phyloP scores from a whole-genome alignment of 345 rosid genomes.

The Populus alba region DNA sequence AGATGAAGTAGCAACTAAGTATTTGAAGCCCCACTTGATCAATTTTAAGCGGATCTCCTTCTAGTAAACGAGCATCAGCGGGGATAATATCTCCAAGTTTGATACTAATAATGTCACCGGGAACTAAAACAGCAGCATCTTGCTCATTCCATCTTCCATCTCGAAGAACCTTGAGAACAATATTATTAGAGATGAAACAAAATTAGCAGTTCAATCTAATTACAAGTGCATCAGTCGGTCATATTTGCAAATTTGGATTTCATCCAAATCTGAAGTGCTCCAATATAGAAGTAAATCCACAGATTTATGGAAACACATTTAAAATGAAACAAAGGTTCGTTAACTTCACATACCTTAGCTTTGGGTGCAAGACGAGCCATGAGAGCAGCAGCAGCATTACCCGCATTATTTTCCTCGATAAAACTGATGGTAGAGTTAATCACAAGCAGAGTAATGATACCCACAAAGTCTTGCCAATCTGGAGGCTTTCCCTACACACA shows the following conservation, averaged over 20 bases:
- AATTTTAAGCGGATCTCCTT: slow-evolving; percentile 91
- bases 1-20: slow-evolving; percentile 1
- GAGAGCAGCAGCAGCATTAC: slow-evolving; percentile 96
- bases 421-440: slow-evolving; percentile 98
- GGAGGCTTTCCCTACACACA: slow-evolving; percentile 80
- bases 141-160: slow-evolving; percentile 96
- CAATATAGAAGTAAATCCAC: not conserved
- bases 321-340: not conserved
- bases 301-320: not conserved
- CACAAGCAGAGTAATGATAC: slow-evolving; percentile 80
- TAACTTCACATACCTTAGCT: slow-evolving; percentile 64
- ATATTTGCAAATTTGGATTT: not conserved
- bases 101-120: slow-evolving; percentile 86
- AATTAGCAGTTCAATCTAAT: not conserved
- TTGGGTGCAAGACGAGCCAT: slow-evolving; percentile 98
- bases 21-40: slow-evolving; percentile 63
- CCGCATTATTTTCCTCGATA: slow-evolving; percentile 95
- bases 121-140: slow-evolving; percentile 85
- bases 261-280: not conserved
- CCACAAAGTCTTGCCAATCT: slow-evolving; percentile 98
- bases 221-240: not conserved
- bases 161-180: slow-evolving; percentile 69
- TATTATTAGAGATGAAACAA: slow-evolving; percentile 2
- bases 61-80: slow-evolving; percentile 95
- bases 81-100: slow-evolving; percentile 96